Base-by-base conservation (phyloP, 805 yeast genomes). In the Priceomyces carsonii region DNA sequence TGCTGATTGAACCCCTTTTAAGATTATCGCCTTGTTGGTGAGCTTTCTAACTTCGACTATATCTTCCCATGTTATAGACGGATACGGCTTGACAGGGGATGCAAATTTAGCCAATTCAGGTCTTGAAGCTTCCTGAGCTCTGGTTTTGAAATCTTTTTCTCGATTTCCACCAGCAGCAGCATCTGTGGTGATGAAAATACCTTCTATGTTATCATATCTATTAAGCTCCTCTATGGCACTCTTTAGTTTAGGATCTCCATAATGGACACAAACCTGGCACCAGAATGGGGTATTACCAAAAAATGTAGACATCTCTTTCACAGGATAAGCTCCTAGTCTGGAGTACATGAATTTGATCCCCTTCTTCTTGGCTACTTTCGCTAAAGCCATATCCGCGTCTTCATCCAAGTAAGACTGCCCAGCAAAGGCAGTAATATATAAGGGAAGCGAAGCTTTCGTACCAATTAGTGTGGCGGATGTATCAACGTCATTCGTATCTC, bases 1-100 rank as follows among this genome's bases (percentile, higher is more conserved):
- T 26, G 77, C 78, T 20, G 91, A 65, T 60, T 86, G 95, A n/a
- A 88, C 81, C 39, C 96, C 96, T 57, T 88, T 88, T 16, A 72
- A 61, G 43, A 68, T 69, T 41, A 75, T 59, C 0, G 93, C 91
- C 55, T 84, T 54, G 18, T 71, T 70, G 6, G 90, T 82, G 43
- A 69, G 63, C 4, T 63, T 51, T 50, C 69, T 69, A 55, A 85
- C 70, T 57, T 76, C 73, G 18, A 69, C 65, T 26, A 85, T 65
- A 52, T 83, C 88, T 26, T 74, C 63, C 90, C 90, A 84, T 20
- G 70, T 63, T n/a, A n/a, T n/a, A n/a, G n/a, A n/a, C n/a, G n/a
- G n/a, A n/a, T n/a, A n/a, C n/a, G n/a, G n/a, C n/a, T n/a, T n/a
- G n/a, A n/a, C n/a, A n/a, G n/a, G n/a, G n/a, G n/a, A n/a, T n/a